Conservation (phyloP, 441 rosid species). For the Syzygium malaccense region DNA sequence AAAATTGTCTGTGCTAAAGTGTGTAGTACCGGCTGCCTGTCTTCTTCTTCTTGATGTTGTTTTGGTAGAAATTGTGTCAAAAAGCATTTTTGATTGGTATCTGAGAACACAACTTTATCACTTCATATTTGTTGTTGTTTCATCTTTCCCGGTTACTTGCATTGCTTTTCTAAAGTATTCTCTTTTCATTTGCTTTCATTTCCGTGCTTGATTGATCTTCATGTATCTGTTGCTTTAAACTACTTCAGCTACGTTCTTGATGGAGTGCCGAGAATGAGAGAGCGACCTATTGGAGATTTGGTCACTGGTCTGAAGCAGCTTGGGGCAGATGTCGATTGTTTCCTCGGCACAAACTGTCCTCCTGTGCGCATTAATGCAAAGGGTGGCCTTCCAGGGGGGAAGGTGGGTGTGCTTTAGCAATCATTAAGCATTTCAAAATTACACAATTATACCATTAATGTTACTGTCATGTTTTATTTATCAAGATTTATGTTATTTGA, state of each 20-base stretch:
- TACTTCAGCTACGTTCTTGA: slow-evolving; percentile 77
- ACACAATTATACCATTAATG: not conserved
- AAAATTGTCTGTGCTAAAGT: not conserved
- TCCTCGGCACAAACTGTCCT: slow-evolving; percentile 73
- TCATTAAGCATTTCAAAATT: not conserved
- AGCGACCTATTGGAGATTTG: slow-evolving; percentile 95
- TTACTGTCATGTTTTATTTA: not conserved
- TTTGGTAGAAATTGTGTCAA: not conserved
- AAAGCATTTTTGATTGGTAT: not conserved
- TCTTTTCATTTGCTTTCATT: not conserved
- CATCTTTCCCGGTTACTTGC: not conserved
- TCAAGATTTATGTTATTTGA: not conserved
- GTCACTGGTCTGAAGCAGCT: slow-evolving; percentile 90
- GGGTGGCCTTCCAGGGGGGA: slow-evolving; percentile 98
- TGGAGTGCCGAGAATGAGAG: slow-evolving; percentile 97
- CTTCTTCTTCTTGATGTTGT: not conserved
- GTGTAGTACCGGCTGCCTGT: not conserved
- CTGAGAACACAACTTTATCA: not conserved
- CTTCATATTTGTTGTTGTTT: not conserved
- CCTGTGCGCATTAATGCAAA: slow-evolving; percentile 76
- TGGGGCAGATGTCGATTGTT: slow-evolving; percentile 83
- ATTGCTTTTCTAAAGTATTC: not conserved
- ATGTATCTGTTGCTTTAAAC: not conserved
- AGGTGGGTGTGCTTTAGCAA: slow-evolving; percentile 33
- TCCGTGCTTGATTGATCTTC: slow-evolving; percentile 1